Conservation (phyloP, 441 rosid genomes). For the Biscutella laevigata region DNA sequence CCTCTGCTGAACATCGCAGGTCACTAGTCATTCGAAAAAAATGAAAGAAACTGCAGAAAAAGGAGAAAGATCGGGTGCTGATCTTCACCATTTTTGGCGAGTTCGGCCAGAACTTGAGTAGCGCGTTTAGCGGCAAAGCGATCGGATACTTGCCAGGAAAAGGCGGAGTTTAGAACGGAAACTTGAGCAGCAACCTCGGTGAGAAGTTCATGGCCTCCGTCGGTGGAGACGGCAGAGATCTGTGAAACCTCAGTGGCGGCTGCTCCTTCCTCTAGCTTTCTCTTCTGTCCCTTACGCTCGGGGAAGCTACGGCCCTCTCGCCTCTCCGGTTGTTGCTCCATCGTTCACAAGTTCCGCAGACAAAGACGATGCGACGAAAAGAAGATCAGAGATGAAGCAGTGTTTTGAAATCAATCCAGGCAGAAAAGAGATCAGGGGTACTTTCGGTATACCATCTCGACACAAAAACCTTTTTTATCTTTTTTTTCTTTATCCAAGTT, state of each 20-base stretch:
- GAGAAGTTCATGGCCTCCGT: conserved; percentile 48
- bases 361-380: conserved; percentile 19
- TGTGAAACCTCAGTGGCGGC: conserved; percentile 35
- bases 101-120: conserved; percentile 87
- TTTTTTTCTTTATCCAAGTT: too few relatives aligned
- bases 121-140: conserved; percentile 92
- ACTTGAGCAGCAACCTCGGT: conserved; percentile 68
- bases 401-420: conserved; percentile 32
- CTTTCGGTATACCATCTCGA: conserved; percentile 17
- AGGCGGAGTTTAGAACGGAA: conserved; percentile 49
- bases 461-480: too few relatives aligned
- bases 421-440: conserved; percentile 36
- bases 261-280: conserved; percentile 79
- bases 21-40: conserved; percentile 15
- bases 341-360: conserved; percentile 26
- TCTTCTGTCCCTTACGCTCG: conserved; percentile 87
- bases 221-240: conserved; percentile 46
- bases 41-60: background rate
- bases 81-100: conserved; percentile 76
- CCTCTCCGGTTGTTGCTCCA: conserved; percentile 36
- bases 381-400: conserved; percentile 19
- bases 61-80: conserved; percentile 22
- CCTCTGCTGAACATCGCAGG: conserved; percentile 47
- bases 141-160: conserved; percentile 83
- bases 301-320: conserved; percentile 53